Base-by-base conservation (phyloP, 208 protist genomes). In the Trypanosoma theileri region DNA sequence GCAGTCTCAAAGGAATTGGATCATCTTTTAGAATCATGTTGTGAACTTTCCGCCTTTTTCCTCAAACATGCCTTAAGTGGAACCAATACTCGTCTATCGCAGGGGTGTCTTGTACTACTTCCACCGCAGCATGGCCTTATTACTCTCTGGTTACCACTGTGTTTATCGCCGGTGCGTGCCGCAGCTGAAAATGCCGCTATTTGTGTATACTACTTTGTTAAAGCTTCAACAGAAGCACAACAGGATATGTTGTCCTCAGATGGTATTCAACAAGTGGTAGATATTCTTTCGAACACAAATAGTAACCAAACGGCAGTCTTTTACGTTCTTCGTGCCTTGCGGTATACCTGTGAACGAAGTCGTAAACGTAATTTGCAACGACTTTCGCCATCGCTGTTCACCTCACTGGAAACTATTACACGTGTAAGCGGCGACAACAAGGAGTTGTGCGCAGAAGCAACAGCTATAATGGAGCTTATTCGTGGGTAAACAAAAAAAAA, bases 121-220 rank as follows among this genome's bases (percentile, higher is more conserved):
- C 45, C 77, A 31, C 45, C 77, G 22, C 75, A 73, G 19, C 69
- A 77, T 24, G 75, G 65, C 10, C 64, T 94, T 26, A 58, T 71
- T 21, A 45, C 46, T 22, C 59, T 90, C 3, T 82, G 86, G 65
- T 62, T 94, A 35, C 85, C 85, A 2, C 71, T 91, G 19, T 89
- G 83, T 58, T 42, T 35, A 10, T 71, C 75, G 61, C 59, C 60
- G 28, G 6, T 69, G 59, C 54, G 57, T 41, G 46, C 56, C 28
- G 48, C 41, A 77, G 53, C 78, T 60, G 81, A 87, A 66, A 78
- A 75, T 14, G 79, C 85, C 0, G 72, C 86, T 0, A 61, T 63
- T 11, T 81, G 81, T 17, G 80, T 92, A 10, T 78, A 77, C 65
- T 71, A 78, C 58, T 76, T 91, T 35, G 64, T 64, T 31, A 78